phyloP scores from a whole-genome alignment of 495 filamentous ascomycete genomes.

The Penicillium bovifimosum region DNA sequence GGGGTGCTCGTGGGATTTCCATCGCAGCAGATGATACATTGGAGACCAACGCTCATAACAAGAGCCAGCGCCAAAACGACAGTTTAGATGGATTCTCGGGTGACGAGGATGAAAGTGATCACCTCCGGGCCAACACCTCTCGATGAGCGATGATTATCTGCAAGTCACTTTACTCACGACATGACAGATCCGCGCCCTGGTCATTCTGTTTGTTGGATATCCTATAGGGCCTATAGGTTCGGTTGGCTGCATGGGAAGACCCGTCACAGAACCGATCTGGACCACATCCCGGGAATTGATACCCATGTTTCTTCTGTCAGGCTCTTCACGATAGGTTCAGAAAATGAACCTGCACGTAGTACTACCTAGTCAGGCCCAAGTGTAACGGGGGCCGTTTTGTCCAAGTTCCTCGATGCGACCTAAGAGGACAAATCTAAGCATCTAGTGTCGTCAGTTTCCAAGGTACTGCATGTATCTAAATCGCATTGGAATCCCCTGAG shows the following conservation, averaged over 20 bases:
- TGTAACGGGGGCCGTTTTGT: not conserved
- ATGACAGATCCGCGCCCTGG: not conserved
- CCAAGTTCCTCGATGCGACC: conserved; percentile 1
- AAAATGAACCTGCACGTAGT: not conserved
- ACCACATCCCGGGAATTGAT: not conserved
- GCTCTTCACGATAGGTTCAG: not conserved
- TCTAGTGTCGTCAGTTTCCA: too few relatives aligned
- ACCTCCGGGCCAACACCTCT: not conserved
- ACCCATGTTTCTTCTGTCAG: not conserved
- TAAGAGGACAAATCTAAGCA: too few relatives aligned
- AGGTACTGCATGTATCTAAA: too few relatives aligned
- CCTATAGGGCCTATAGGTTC: not conserved
- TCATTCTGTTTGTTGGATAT: not conserved
- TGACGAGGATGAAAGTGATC: conserved; percentile 17
- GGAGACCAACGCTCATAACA: conserved; percentile 42
- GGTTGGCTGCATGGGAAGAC: conserved; percentile 1
- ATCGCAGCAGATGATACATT: conserved; percentile 75
- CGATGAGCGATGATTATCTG: not conserved
- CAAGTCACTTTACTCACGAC: not conserved
- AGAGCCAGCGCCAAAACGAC: conserved; percentile 12
- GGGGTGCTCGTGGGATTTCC: conserved; percentile 74
- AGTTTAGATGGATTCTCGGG: conserved; percentile 24
- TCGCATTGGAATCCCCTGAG: too few relatives aligned
- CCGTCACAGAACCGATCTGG: not conserved
- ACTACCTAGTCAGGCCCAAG: not conserved